Evolutionary conservation across 148 eudicot genomes (phyloP), one percentile per base, ranked within the genome.

Genomic region (Drosera capensis): DNA sequence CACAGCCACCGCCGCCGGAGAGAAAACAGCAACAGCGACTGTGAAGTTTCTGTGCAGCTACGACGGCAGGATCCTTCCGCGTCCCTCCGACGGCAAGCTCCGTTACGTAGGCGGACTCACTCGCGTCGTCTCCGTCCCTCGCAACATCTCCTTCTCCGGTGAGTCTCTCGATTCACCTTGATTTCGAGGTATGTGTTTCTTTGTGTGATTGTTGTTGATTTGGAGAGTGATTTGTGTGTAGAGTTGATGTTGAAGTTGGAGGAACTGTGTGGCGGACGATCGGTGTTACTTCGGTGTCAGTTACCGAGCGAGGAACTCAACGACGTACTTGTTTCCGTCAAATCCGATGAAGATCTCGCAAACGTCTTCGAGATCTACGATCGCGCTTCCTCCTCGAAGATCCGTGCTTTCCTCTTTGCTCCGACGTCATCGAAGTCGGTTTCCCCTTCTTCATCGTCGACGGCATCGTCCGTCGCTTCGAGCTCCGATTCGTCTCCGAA

Each of bases 101-200:
- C 96, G 94, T 41, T 87, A 82, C 57, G 62, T 64, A 40, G 96
- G 94, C 31, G 96, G 96, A 18, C 74, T 71, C 25, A 87, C 90
- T 20, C 76, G 96, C 7, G 80, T 87, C 35, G 82, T 87, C 45
- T 45, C 94, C 46, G 77, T 87, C 13, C 26, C 63, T 7, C 72
- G 77, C 48, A 68, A 76, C 66, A 45, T 77, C 54, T 57, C 86
- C 4, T 82, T 79, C 25, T 20, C 80, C 18, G 96, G 94, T 79
- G 8, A 54, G 76, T 51, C 24, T n/a, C 3, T 40, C 14, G 19
- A 14, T 14, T 8, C 20, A 9, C 7, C 25, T 15, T 15, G 3
- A 3, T 17, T 38, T 1, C 24, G 8, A 12, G 20, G 14, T 59
- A n/a, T 20, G 4, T 24, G 3, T 40, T 20, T 15, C 13, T 38